Percentiles rank a stretch among this genome's conserved stretches.
Conservation (phyloP, 306 rosid species). For the Oemleria cerasiformis region DNA sequence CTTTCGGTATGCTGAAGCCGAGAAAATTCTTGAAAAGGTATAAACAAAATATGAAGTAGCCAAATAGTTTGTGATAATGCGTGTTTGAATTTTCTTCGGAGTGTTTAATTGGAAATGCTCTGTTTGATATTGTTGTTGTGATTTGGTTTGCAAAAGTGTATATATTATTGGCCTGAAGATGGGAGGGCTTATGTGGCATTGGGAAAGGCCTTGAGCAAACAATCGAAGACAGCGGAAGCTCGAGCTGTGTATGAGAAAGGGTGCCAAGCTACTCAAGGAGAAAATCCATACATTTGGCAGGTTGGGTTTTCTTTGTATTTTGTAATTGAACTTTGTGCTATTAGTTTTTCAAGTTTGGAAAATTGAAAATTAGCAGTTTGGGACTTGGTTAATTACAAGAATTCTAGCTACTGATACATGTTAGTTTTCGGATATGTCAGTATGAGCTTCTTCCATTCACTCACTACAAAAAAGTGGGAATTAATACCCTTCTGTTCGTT, state of each 20-base stretch:
- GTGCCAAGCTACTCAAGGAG: slow-evolving; percentile 94
- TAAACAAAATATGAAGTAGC: not conserved
- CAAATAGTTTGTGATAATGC: not conserved
- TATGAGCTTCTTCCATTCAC: not conserved
- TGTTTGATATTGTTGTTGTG: slow-evolving; percentile 3
- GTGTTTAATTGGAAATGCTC: not conserved
- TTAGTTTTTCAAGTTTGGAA: not conserved
- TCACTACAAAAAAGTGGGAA: not conserved
- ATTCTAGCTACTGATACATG: not conserved
- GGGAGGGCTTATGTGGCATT: slow-evolving; percentile 82
- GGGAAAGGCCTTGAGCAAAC: slow-evolving; percentile 72
- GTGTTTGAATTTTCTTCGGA: not conserved
- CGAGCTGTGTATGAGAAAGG: slow-evolving; percentile 86
- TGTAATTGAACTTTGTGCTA: not conserved
- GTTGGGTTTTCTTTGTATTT: slow-evolving; percentile 32
- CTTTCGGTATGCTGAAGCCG: slow-evolving; percentile 57
- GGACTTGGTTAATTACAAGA: not conserved
- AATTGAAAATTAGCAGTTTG: not conserved
- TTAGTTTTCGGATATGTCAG: not conserved
- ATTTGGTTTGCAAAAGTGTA: slow-evolving; percentile 44
- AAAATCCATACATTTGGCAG: slow-evolving; percentile 95
- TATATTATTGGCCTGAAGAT: slow-evolving; percentile 82
- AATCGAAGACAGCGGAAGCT: slow-evolving; percentile 67
- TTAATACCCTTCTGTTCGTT: not conserved
- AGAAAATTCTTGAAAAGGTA: slow-evolving; percentile 61